These are phyloP conservation scores for Albatrellus sp. DNA, from an alignment of 1,284 basidiomycete genomes.

Conservation along the genomic window DNA sequence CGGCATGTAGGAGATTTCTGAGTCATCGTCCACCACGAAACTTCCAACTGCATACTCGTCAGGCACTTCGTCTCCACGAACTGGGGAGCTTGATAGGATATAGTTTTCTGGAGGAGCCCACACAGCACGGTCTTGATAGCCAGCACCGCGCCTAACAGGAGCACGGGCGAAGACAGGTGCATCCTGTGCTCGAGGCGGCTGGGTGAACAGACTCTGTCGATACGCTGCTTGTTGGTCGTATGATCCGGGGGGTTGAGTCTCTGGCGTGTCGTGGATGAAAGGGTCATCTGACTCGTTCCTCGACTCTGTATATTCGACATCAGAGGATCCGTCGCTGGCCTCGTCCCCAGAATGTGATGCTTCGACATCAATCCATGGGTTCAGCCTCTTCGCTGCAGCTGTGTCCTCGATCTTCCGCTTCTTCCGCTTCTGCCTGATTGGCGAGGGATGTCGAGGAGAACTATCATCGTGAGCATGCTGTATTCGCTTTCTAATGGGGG, in stretches of 20 bases:
- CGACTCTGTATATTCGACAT: slow-evolving; percentile 36
- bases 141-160: slow-evolving; percentile 31
- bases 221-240: slow-evolving; percentile 65
- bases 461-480: slow-evolving; percentile 15
- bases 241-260: slow-evolving; percentile 8
- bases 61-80: slow-evolving; percentile 26
- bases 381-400: slow-evolving; percentile 24
- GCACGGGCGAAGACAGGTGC: slow-evolving; percentile 42
- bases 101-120: slow-evolving; percentile 12
- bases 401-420: slow-evolving; percentile 22
- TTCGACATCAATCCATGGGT: slow-evolving; percentile 50
- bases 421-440: slow-evolving; percentile 20
- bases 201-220: slow-evolving; percentile 57
- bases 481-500: slow-evolving; percentile 34
- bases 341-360: slow-evolving; percentile 76
- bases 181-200: slow-evolving; percentile 26
- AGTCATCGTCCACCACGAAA: slow-evolving; percentile 69
- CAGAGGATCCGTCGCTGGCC: slow-evolving; percentile 46
- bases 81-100: slow-evolving; percentile 43
- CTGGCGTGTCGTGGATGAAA: slow-evolving; percentile 45
- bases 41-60: slow-evolving; percentile 63
- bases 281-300: slow-evolving; percentile 59
- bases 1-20: slow-evolving; percentile 25
- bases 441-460: slow-evolving; percentile 14
- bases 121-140: slow-evolving; percentile 15